phyloP scores from a whole-genome alignment of 2,329 filamentous ascomycete species.

The Colletotrichum sidae region DNA sequence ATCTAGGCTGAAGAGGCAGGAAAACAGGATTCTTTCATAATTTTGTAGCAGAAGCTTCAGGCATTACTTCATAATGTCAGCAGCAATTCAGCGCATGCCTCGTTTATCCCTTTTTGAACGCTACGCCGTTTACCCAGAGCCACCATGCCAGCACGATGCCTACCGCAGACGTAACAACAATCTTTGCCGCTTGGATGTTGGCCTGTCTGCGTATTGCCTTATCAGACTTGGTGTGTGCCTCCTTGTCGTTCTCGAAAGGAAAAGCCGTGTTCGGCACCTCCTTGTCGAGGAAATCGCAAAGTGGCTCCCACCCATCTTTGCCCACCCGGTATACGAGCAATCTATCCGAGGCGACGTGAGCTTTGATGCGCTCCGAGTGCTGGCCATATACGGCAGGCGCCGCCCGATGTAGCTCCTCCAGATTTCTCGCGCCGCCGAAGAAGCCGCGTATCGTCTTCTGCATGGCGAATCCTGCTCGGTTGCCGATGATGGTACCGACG shows the following conservation, averaged over 20 bases:
- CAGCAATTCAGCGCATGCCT: too few species aligned
- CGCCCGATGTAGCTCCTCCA: constrained; percentile 6
- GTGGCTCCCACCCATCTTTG: constrained; percentile 55
- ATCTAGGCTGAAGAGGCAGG: too few species aligned
- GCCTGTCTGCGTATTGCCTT: background rate
- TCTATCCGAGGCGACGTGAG: constrained; percentile 20
- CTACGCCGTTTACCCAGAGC: background rate
- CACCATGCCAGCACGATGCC: constrained; percentile 4
- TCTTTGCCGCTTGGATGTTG: constrained; percentile 54
- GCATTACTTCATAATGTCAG: too few species aligned
- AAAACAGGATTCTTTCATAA: too few species aligned
- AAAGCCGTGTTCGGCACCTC: constrained; percentile 49
- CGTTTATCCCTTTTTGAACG: too few species aligned
- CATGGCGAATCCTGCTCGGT: constrained; percentile 40
- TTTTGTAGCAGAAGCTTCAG: too few species aligned
- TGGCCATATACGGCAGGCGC: constrained; percentile 6
- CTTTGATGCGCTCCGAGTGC: constrained; percentile 34
- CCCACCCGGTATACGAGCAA: constrained; percentile 32
- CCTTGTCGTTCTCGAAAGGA: constrained; percentile 46
- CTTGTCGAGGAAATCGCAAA: constrained; percentile 55
- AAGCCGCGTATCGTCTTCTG: constrained; percentile 45
- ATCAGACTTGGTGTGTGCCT: background rate
- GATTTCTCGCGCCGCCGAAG: constrained; percentile 34
- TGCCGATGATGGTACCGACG: constrained; percentile 48
- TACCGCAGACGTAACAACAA: background rate